Base-by-base conservation (phyloP, 495 filamentous ascomycete genomes). In the Hypoxylon crocopeplum region DNA sequence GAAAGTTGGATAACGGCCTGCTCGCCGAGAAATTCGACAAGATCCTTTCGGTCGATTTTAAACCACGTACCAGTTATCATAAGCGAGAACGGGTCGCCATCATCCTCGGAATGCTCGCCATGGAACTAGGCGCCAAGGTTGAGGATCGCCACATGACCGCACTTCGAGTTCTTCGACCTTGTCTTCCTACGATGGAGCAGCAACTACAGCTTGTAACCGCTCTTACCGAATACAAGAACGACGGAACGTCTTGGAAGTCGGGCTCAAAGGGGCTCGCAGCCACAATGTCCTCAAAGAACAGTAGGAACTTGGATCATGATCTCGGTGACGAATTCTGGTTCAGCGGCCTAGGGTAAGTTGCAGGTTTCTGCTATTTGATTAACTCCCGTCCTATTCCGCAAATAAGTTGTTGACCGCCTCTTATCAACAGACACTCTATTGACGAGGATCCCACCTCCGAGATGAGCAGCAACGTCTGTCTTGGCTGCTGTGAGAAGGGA, bases 201-300 rank as follows among this genome's bases (percentile, higher is more conserved):
- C 59, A 64, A 21, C 8, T 67, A 1, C 64, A 67, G 30, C 50
- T 67, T 2, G 16, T 64, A 11, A 54, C 59, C 4, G 56, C 56
- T n/a, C 46, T 67, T 3, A 41, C 53, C 16, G 55, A 56, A 20
- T 67, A 67, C 51, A 59, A 56, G 37, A 67, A 67, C 21, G 44
- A 67, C 21, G 64, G 64, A 3, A 67, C 64, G 2, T 41, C 41
- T 10, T 67, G 64, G 64, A 17, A 21, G 7, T 7, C 36, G 12
- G 64, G 58, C 3, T 58, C 52, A 17, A 67, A 67, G 27, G 42
- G 27, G 20, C 20, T 33, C 15, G 16, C 7, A 1, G 34, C 56
- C 8, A 37, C 36, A 4, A 3, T 3, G 19, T 8, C n/a, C 1
- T 5, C 36, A 7, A 17, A 30, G 25, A 3, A 41, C 0, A 4